Conservation (phyloP, 1,284 basidiomycete species). For the Heterobasidion parviporum region DNA sequence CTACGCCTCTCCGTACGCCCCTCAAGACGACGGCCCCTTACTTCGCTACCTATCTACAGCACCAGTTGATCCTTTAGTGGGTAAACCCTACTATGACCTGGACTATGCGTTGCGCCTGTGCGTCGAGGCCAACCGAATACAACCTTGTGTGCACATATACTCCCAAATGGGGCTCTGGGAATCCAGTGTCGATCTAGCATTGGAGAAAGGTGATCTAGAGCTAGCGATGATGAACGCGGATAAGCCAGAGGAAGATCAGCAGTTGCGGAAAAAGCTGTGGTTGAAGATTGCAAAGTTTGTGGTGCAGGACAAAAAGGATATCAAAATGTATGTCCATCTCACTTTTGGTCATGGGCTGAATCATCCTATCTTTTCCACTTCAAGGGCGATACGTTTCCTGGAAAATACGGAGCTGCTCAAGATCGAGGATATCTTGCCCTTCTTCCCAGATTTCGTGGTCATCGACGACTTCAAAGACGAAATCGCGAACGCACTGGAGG, state of each 20-base stretch:
- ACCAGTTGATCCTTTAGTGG: slow-evolving; percentile 76
- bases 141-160: slow-evolving; percentile 95
- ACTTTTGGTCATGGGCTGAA: background rate
- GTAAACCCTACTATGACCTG: slow-evolving; percentile 90
- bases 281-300: slow-evolving; percentile 96
- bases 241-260: slow-evolving; percentile 84
- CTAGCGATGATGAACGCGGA: slow-evolving; percentile 92
- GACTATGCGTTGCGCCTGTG: slow-evolving; percentile 95
- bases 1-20: slow-evolving; percentile 47
- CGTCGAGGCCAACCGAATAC: slow-evolving; percentile 73
- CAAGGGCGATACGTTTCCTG: slow-evolving; percentile 91
- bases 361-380: background rate
- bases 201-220: slow-evolving; percentile 90
- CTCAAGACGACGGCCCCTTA: slow-evolving; percentile 74
- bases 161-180: slow-evolving; percentile 97
- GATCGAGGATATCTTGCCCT: slow-evolving; percentile 97
- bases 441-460: slow-evolving; percentile 99
- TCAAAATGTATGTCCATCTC: slow-evolving; percentile 73
- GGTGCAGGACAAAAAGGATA: slow-evolving; percentile 94
- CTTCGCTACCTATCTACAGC: slow-evolving; percentile 83
- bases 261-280: slow-evolving; percentile 92
- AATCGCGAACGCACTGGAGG: slow-evolving; percentile 93
- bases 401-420: slow-evolving; percentile 92
- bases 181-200: slow-evolving; percentile 90
- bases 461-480: slow-evolving; percentile 99